A percentile compares a stretch with the other conserved stretches of the same genome.
These are phyloP conservation scores for Euphorbia pulcherrima DNA, from an alignment of 345 rosid genomes.

Conservation along the genomic window DNA sequence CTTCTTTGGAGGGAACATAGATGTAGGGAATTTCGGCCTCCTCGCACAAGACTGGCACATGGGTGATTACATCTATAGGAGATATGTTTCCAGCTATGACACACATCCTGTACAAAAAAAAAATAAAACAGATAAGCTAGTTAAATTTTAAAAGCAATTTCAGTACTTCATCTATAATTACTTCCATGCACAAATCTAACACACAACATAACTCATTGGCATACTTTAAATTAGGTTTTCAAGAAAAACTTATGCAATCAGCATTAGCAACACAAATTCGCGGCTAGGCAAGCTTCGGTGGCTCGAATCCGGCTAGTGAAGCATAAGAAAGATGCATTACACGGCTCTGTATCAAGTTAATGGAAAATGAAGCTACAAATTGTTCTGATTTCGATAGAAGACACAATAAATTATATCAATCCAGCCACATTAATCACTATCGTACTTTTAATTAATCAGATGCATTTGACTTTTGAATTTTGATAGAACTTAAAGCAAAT, in stretches of 20 bases:
- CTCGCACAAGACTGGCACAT: conserved; percentile 87
- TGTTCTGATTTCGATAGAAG: background rate
- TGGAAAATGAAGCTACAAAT: background rate
- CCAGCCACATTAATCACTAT: background rate
- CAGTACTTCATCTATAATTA: background rate
- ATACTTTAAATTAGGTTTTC: background rate
- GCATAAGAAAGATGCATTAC: background rate
- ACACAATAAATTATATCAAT: background rate
- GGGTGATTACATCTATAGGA: conserved; percentile 95
- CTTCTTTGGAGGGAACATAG: conserved; percentile 88
- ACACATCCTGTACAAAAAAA: conserved; percentile 53
- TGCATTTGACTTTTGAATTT: no score
- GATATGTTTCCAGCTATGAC: conserved; percentile 96
- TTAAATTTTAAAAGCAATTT: background rate
- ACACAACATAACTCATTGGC: background rate
- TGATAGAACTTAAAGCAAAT: no score
- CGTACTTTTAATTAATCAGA: background rate
- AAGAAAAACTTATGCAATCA: background rate
- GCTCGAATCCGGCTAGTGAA: background rate
- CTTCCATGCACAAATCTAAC: background rate
- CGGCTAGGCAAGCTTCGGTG: background rate
- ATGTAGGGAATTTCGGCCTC: conserved; percentile 79
- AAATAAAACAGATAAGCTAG: background rate
- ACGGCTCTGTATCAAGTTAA: background rate
- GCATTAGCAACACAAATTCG: background rate